These are phyloP conservation scores for Microcyclospora tardicrescens DNA, from an alignment of 2,329 filamentous ascomycete genomes.

Conservation along the genomic window DNA sequence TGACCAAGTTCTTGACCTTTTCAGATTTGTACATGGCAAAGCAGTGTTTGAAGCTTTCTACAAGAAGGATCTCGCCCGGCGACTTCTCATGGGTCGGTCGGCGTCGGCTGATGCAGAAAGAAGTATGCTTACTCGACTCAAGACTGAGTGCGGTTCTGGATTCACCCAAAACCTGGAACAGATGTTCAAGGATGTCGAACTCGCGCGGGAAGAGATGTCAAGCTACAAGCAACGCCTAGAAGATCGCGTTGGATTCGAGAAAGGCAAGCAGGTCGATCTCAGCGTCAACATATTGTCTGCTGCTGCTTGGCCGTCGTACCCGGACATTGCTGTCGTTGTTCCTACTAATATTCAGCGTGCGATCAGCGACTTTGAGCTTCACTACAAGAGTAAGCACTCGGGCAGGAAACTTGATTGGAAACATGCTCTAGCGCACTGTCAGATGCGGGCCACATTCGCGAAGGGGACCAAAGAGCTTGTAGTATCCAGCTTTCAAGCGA, in stretches of 20 bases:
- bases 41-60: conserved; percentile 98
- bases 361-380: conserved; percentile 66
- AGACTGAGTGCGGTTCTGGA: conserved; percentile 81
- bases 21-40: conserved; percentile 94
- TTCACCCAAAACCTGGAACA: conserved; percentile 97
- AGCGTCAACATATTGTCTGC: conserved; percentile 83
- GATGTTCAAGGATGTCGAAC: conserved; percentile 98
- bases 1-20: conserved; percentile 84
- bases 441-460: conserved; percentile 67
- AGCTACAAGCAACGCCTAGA: conserved; percentile 62
- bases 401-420: conserved; percentile 84
- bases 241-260: conserved; percentile 32
- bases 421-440: conserved; percentile 80
- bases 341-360: conserved; percentile 64
- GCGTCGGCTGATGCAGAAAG: conserved; percentile 91
- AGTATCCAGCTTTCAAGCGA: conserved; percentile 83
- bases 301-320: conserved; percentile 85
- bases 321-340: conserved; percentile 60
- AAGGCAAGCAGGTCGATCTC: conserved; percentile 54
- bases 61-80: conserved; percentile 87
- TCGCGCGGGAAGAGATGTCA: conserved; percentile 85
- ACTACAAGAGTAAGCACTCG: conserved; percentile 82
- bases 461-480: conserved; percentile 76
- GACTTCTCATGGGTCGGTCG: conserved; percentile 81
- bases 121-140: conserved; percentile 84